phyloP scores from a whole-genome alignment of 2,329 filamentous ascomycete genomes.

The Calycina herbarum region DNA sequence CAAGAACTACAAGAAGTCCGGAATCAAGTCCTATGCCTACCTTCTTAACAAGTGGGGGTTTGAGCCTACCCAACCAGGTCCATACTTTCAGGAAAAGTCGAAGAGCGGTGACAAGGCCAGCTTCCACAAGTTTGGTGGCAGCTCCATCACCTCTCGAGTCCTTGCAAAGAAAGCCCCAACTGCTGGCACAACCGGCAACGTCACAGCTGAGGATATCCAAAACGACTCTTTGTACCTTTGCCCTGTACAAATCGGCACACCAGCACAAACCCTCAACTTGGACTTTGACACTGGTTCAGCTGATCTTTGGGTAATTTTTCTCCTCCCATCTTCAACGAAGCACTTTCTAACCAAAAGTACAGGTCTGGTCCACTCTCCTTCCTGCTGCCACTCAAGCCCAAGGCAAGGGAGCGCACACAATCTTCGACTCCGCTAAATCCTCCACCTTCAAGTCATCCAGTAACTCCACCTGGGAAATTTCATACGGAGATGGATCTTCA shows the following conservation, averaged over 20 bases:
- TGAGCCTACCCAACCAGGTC: constrained; percentile 60
- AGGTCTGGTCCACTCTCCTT: constrained; percentile 58
- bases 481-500: constrained; percentile 67
- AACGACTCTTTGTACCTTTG: constrained; percentile 68
- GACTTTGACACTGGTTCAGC: constrained; percentile 72
- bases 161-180: constrained; percentile 48
- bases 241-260: constrained; percentile 63
- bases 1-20: constrained; percentile 57
- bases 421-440: constrained; percentile 63
- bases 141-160: constrained; percentile 46
- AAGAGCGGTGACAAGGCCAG: constrained; percentile 41
- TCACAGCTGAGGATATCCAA: constrained; percentile 63
- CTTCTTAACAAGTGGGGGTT: constrained; percentile 63
- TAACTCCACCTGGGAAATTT: constrained; percentile 61
- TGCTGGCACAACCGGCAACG: constrained; percentile 43
- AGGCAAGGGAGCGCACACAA: constrained; percentile 45
- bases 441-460: constrained; percentile 53
- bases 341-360: constrained; percentile 19
- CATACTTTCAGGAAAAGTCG: constrained; percentile 54
- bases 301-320: constrained; percentile 61
- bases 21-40: constrained; percentile 63
- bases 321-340: not conserved
- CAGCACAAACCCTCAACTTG: constrained; percentile 59
- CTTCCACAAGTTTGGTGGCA: constrained; percentile 50
- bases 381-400: constrained; percentile 37